These are phyloP conservation scores for Suillus bovinus DNA, from an alignment of 768 basidiomycete species.

Conservation along the genomic window DNA sequence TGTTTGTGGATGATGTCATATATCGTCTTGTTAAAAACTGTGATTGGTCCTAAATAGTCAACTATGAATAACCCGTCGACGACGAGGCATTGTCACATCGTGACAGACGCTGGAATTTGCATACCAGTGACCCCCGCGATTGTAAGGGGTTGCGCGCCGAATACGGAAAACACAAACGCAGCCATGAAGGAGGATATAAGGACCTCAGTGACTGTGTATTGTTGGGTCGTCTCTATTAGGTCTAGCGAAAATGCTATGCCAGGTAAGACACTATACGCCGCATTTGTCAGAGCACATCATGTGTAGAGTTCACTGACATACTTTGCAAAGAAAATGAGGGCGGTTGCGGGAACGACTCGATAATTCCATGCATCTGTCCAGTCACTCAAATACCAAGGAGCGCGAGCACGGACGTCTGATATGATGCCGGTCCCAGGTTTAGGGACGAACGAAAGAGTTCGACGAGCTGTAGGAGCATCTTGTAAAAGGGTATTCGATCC, in stretches of 20 bases:
- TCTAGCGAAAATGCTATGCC: conserved; percentile 92
- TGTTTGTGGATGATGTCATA: conserved; percentile 67
- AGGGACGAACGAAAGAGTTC: conserved; percentile 20
- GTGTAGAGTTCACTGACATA: conserved; percentile 34
- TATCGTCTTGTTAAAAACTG: conserved; percentile 90
- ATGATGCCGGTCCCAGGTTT: conserved; percentile 61
- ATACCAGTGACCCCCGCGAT: conserved; percentile 89
- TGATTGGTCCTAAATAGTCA: conserved; percentile 69
- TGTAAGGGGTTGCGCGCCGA: conserved; percentile 89
- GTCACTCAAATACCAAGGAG: conserved; percentile 81
- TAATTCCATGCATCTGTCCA: conserved; percentile 95
- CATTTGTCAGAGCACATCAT: conserved; percentile 1
- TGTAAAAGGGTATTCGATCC: conserved; percentile 7
- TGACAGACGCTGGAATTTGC: conserved; percentile 12
- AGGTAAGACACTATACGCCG: conserved; percentile 64
- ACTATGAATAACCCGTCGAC: conserved; percentile 3
- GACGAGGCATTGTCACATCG: background rate
- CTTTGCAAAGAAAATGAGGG: conserved; percentile 86
- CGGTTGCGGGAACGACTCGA: conserved; percentile 83
- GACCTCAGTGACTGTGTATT: conserved; percentile 90
- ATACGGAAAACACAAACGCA: conserved; percentile 81
- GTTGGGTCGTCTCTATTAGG: conserved; percentile 84
- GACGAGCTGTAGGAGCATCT: background rate
- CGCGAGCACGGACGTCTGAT: conserved; percentile 66
- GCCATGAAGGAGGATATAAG: conserved; percentile 85